These are phyloP conservation scores for Nakazawaea ambrosiae DNA, from an alignment of 805 yeast genomes.

Conservation along the genomic window DNA sequence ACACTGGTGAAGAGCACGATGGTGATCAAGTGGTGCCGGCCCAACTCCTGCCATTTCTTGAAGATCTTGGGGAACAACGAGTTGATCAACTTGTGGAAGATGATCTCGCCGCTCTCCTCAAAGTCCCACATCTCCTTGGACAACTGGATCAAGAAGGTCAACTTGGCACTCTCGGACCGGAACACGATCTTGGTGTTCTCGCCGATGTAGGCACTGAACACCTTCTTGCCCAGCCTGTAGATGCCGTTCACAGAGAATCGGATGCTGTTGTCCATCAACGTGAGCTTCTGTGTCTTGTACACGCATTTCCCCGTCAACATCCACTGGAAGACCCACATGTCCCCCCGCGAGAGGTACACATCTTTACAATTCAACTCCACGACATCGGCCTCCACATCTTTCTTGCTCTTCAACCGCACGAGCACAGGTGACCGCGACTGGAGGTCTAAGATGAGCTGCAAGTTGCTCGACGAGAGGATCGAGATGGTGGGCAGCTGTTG, in stretches of 20 bases:
- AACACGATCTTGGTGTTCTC: constrained; percentile 72
- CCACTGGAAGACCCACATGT: constrained; percentile 83
- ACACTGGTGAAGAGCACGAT: constrained; percentile 84
- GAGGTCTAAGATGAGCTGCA: constrained; percentile 55
- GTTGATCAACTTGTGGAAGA: constrained; percentile 87
- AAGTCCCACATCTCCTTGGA: constrained; percentile 98
- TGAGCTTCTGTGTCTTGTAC: constrained; percentile 55
- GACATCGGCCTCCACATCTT: constrained; percentile 65
- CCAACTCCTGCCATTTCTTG: constrained; percentile 77
- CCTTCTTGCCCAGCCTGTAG: constrained; percentile 58
- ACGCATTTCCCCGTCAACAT: constrained; percentile 56
- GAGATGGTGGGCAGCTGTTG: constrained; percentile 34
- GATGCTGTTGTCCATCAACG: constrained; percentile 52
- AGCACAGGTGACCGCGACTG: constrained; percentile 62
- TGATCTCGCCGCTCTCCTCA: constrained; percentile 91
- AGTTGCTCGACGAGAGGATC: constrained; percentile 44
- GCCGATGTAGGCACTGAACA: constrained; percentile 72
- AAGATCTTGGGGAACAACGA: constrained; percentile 88
- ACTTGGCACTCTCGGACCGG: constrained; percentile 84
- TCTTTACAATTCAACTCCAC: constrained; percentile 80
- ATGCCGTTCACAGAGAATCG: constrained; percentile 60
- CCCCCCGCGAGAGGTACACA: constrained; percentile 76
- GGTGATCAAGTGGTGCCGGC: constrained; percentile 86
- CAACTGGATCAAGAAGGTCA: constrained; percentile 78
- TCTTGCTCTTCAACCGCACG: constrained; percentile 39